These are phyloP conservation scores for Heterobasidion occidentale DNA, from an alignment of 1,284 basidiomycete species.

Conservation along the genomic window DNA sequence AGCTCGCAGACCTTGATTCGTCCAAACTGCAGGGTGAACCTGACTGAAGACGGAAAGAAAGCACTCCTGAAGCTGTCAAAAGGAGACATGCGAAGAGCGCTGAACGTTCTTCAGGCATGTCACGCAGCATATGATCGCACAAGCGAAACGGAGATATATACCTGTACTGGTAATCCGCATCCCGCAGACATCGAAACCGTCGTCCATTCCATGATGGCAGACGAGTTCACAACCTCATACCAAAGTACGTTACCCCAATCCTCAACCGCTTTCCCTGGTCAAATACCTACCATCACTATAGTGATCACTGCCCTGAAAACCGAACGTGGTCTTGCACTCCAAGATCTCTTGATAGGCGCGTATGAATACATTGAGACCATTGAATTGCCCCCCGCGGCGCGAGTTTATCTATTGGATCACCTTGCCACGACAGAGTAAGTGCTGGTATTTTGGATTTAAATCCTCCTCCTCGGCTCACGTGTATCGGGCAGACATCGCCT, in stretches of 20 bases:
- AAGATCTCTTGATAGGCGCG: constrained; percentile 91
- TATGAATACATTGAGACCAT: constrained; percentile 88
- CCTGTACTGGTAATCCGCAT: constrained; percentile 95
- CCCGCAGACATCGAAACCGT: constrained; percentile 91
- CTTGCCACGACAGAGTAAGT: constrained; percentile 85
- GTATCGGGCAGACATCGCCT: constrained; percentile 67
- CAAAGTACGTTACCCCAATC: constrained; percentile 51
- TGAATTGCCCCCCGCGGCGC: constrained; percentile 79
- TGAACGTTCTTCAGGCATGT: constrained; percentile 96
- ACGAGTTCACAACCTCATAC: constrained; percentile 93
- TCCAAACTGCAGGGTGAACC: constrained; percentile 56
- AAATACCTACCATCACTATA: constrained; percentile 22
- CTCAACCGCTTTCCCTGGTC: neutral
- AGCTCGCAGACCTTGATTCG: neutral
- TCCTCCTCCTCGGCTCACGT: neutral
- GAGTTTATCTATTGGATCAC: constrained; percentile 89
- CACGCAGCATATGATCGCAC: constrained; percentile 91
- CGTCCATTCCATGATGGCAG: constrained; percentile 92
- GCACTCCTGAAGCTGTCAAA: constrained; percentile 90
- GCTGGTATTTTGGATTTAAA: neutral
- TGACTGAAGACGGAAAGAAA: constrained; percentile 81
- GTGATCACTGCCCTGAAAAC: constrained; percentile 86
- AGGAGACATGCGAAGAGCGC: constrained; percentile 95
- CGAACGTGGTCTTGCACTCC: constrained; percentile 89
- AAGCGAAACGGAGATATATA: constrained; percentile 91